Conservation (phyloP, 179 eudicot genomes). For the Corrigiola litoralis region DNA sequence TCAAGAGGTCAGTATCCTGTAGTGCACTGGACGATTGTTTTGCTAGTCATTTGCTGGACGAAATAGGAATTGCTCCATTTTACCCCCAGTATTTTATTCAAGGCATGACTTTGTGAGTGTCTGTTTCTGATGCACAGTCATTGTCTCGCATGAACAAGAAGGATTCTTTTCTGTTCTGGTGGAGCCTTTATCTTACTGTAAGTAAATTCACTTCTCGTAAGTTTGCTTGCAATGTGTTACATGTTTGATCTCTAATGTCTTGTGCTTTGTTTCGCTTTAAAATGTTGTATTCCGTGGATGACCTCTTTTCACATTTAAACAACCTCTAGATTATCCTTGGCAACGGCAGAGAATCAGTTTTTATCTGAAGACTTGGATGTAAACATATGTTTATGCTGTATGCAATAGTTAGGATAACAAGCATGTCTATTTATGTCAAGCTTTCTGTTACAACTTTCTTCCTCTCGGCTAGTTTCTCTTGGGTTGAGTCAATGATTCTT, state of each 20-base stretch:
- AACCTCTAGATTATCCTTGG: too few relatives aligned
- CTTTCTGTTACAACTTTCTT: too few relatives aligned
- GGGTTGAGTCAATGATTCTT: background rate
- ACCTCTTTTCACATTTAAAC: too few relatives aligned
- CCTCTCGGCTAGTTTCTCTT: too few relatives aligned
- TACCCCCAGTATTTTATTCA: background rate
- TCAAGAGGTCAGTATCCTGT: conserved; percentile 63
- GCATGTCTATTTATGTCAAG: too few relatives aligned
- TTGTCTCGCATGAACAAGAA: conserved; percentile 94
- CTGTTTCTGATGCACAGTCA: conserved; percentile 41
- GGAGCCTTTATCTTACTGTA: conserved; percentile 92
- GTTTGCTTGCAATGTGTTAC: background rate
- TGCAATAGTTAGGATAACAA: too few relatives aligned
- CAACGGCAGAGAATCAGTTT: too few relatives aligned
- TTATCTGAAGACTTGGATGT: too few relatives aligned
- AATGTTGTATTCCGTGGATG: background rate
- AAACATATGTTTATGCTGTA: too few relatives aligned
- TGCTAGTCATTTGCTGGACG: background rate
- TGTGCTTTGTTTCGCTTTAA: background rate
- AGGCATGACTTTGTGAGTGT: background rate
- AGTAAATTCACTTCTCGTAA: conserved; percentile 1
- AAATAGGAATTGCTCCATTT: background rate
- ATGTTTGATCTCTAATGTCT: background rate
- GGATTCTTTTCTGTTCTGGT: conserved; percentile 99
- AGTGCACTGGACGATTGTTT: background rate